Percentiles rank a stretch among this genome's conserved stretches.
phyloP scores from a whole-genome alignment of 2,329 filamentous ascomycete genomes.

The Botryotinia narcissicola region DNA sequence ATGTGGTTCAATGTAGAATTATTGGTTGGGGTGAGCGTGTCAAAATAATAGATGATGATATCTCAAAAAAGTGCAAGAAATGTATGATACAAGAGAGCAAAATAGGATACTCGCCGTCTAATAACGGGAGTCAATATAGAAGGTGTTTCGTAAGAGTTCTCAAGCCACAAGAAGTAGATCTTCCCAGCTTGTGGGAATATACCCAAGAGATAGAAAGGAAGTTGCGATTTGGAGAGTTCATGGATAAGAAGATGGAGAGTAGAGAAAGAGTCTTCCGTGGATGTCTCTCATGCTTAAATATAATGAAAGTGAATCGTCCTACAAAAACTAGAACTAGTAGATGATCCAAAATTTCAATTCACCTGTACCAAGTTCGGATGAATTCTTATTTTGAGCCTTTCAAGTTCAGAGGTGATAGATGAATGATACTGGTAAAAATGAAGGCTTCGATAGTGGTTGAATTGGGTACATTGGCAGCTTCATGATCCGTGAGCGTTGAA shows the following conservation, averaged over 20 bases:
- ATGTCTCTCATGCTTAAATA: not conserved
- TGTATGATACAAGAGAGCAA: not conserved
- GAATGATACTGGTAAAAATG: not conserved
- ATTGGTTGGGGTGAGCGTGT: not conserved
- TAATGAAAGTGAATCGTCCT: not conserved
- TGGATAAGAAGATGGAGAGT: not conserved
- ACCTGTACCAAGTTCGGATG: not conserved
- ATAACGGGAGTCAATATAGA: not conserved
- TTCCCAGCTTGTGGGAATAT: not conserved
- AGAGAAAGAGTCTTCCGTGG: not conserved
- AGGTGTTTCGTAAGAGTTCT: not conserved
- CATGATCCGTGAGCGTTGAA: not conserved
- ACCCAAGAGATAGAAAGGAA: not conserved
- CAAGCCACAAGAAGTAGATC: not conserved
- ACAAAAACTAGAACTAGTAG: not conserved
- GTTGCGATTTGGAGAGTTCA: not conserved
- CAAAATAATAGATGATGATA: not conserved
- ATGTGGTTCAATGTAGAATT: not conserved
- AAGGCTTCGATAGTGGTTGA: no score
- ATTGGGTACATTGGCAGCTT: no score
- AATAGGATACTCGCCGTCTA: not conserved
- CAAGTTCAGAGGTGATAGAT: not conserved
- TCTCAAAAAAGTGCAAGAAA: not conserved
- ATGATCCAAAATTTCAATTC: not conserved
- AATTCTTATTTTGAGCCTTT: not conserved